Evolutionary conservation across 306 rosid species (phyloP), one percentile per base, ranked within the genome.

Genomic region (Betula pendula): DNA sequence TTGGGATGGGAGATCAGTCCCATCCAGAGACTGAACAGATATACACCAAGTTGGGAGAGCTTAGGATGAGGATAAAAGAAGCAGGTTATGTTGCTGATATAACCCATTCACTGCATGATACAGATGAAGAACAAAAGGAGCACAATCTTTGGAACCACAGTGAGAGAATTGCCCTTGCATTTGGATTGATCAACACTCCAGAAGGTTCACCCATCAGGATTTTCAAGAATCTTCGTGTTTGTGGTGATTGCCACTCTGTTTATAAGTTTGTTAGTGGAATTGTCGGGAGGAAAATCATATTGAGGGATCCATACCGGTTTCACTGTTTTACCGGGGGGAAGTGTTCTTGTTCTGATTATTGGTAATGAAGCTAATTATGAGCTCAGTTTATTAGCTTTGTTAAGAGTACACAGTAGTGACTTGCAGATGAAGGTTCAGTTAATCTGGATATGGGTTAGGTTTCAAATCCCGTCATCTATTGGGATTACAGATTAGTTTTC

Each of bases 81-180:
- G 87, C 91, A 45, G 97, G 98, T 38, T 90, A 92, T 81, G 83
- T 90, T 74, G 82, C 97, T 27, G 98, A 94, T 78, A 92, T 92
- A 80, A 90, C 91, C 88, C 84, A 83, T 80, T 83, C 95, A 11
- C 82, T 94, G 76, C 98, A 94, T 48, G 98, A 94, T 43, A 92
- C 87, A 12, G 98, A 94, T 52, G 97, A 92, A 78, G 97, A 94
- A 80, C 95, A 92, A 73, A 94, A 89, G 81, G 97, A 94, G 84
- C 96, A 87, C 58, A 90, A 90, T 85, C 97, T 94, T 84, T 92
- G 96, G 97, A 92, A 90, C 82, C 97, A 94, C 76, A 92, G 97
- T 38, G 98, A 94, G 84, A 90, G 96, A 87, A 80, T 92, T 20
- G 97, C 98, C 44, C 97, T 94, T 59, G 97, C 96, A 42, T 94